Percentiles rank a stretch among this genome's conserved stretches.
phyloP scores from a whole-genome alignment of 148 eudicot genomes.

The Limonium bicolor region DNA sequence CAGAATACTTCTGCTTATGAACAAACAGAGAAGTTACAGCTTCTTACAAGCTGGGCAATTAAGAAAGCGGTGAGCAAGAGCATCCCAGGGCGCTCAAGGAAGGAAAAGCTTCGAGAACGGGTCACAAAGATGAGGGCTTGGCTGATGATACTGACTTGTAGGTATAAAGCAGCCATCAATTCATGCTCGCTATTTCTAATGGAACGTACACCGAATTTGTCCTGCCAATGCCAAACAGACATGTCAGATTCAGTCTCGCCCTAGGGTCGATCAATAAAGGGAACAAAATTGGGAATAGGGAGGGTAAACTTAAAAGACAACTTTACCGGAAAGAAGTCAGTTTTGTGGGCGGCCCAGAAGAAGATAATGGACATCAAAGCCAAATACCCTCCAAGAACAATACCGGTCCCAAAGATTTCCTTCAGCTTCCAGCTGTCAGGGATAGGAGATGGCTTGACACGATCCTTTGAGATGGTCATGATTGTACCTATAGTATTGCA shows the following conservation, averaged over 20 bases:
- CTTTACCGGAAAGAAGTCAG: constrained; percentile 25
- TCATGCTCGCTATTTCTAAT: constrained; percentile 23
- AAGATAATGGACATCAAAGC: constrained; percentile 31
- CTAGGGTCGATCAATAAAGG: background rate
- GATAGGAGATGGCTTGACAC: constrained; percentile 36
- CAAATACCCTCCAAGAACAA: constrained; percentile 30
- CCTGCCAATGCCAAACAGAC: constrained; percentile 16
- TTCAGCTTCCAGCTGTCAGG: constrained; percentile 39
- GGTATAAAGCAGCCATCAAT: constrained; percentile 84
- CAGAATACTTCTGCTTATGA: background rate
- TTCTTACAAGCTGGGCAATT: constrained; percentile 71
- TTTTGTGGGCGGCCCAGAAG: constrained; percentile 18
- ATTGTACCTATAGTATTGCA: constrained; percentile 19
- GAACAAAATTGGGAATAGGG: background rate
- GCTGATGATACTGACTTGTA: constrained; percentile 93
- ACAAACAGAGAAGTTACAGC: background rate
- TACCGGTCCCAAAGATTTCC: constrained; percentile 39
- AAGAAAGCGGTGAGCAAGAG: constrained; percentile 53
- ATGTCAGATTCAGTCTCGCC: background rate
- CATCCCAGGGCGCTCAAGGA: constrained; percentile 69
- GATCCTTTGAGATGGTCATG: constrained; percentile 42
- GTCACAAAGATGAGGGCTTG: constrained; percentile 94
- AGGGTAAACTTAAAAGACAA: background rate
- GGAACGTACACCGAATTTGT: constrained; percentile 47
- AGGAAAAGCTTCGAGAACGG: constrained; percentile 89